These are phyloP conservation scores for Tremella fuciformis DNA, from an alignment of 768 basidiomycete genomes.

Conservation along the genomic window DNA sequence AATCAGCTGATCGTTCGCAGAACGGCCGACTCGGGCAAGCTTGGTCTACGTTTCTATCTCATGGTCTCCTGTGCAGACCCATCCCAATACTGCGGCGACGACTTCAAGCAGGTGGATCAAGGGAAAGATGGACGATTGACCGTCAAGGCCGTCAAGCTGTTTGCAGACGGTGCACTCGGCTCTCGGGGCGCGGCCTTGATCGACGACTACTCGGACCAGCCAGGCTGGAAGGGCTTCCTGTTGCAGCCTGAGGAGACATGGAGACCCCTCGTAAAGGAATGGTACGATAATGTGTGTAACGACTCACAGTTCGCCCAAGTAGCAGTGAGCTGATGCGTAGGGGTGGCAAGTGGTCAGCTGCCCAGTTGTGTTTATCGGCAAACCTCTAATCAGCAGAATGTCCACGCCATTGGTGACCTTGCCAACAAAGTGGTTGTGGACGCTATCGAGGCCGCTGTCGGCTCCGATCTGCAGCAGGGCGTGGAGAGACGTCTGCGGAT, in stretches of 20 bases:
- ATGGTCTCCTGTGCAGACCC: slow-evolving; percentile 51
- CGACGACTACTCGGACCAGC: slow-evolving; percentile 75
- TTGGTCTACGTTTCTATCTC: slow-evolving; percentile 60
- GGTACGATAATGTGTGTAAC: slow-evolving; percentile 55
- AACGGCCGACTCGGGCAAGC: slow-evolving; percentile 63
- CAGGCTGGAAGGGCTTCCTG: slow-evolving; percentile 69
- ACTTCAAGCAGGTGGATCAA: slow-evolving; percentile 60
- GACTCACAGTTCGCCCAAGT: neutral
- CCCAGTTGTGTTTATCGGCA: neutral
- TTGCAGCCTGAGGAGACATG: slow-evolving; percentile 60
- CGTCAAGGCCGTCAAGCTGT: slow-evolving; percentile 53
- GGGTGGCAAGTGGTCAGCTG: slow-evolving; percentile 77
- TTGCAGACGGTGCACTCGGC: slow-evolving; percentile 78
- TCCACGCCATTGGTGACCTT: slow-evolving; percentile 63
- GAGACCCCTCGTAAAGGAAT: slow-evolving; percentile 59
- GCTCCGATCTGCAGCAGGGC: slow-evolving; percentile 9
- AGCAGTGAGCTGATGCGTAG: slow-evolving; percentile 19
- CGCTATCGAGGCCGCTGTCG: slow-evolving; percentile 70
- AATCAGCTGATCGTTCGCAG: slow-evolving; percentile 53
- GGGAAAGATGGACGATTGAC: slow-evolving; percentile 61
- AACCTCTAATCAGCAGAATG: slow-evolving; percentile 59
- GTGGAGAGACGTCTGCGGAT: slow-evolving; percentile 63
- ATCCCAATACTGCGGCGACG: slow-evolving; percentile 65
- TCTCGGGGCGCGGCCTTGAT: slow-evolving; percentile 88
- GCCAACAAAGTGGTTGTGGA: slow-evolving; percentile 80